These are phyloP conservation scores for Suhomyces panamericanus DNA, from an alignment of 1,139 yeast species.

Conservation along the genomic window DNA sequence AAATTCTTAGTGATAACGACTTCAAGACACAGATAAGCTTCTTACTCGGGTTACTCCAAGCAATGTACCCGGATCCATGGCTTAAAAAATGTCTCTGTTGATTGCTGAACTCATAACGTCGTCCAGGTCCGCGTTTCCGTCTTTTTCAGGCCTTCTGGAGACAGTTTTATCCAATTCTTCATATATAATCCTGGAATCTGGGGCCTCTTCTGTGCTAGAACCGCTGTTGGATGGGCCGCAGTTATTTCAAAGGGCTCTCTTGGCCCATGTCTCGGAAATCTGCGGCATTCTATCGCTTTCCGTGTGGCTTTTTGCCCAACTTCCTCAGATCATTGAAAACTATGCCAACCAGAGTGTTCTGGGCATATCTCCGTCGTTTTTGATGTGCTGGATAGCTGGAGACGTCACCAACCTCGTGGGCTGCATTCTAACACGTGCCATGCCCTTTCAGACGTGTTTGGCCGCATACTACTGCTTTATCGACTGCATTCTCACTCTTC, in stretches of 20 bases:
- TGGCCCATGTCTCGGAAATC: slow-evolving; percentile 17
- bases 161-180: background rate
- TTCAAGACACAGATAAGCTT: background rate
- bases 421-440: slow-evolving; percentile 25
- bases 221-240: background rate
- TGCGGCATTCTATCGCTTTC: slow-evolving; percentile 31
- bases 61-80: background rate
- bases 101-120: background rate
- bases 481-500: slow-evolving; percentile 24
- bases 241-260: background rate
- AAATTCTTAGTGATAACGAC: slow-evolving; percentile 7
- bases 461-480: slow-evolving; percentile 30
- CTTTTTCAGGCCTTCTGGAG: background rate
- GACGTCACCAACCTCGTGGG: slow-evolving; percentile 27
- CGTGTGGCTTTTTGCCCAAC: slow-evolving; percentile 31
- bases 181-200: background rate
- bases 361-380: slow-evolving; percentile 24
- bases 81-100: background rate
- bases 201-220: background rate
- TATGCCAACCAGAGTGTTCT: slow-evolving; percentile 26
- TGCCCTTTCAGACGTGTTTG: slow-evolving; percentile 28
- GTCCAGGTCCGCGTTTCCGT: background rate
- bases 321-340: slow-evolving; percentile 30
- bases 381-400: slow-evolving; percentile 28
- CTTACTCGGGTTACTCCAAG: background rate